Percentiles rank a stretch among this genome's conserved stretches.
Conservation (phyloP, 768 basidiomycete species). For the Rubroboletus pulcherrimus region DNA sequence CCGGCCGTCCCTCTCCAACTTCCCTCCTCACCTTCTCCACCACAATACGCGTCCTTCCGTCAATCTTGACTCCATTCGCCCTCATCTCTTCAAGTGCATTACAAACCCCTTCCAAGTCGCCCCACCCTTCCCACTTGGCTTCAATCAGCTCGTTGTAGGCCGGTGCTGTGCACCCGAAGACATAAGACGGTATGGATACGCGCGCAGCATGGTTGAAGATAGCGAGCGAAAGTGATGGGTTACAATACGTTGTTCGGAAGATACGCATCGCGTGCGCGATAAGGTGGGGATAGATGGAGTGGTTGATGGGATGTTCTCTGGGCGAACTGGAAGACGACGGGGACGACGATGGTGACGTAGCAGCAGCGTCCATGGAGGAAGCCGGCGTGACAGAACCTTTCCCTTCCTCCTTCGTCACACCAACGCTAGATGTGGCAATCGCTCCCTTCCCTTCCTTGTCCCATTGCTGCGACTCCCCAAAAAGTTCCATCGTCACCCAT, state of each 20-base stretch:
- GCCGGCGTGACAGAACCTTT: neutral
- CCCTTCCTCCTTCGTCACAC: neutral
- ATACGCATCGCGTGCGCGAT: slow-evolving; percentile 73
- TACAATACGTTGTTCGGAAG: slow-evolving; percentile 72
- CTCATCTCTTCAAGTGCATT: slow-evolving; percentile 78
- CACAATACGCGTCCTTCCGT: slow-evolving; percentile 56
- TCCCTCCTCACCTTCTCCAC: slow-evolving; percentile 63
- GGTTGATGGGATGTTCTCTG: slow-evolving; percentile 42
- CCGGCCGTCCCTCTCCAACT: slow-evolving; percentile 51
- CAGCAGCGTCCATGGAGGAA: neutral
- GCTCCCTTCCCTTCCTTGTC: slow-evolving; percentile 45
- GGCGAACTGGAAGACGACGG: neutral
- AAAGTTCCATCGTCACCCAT: slow-evolving; percentile 71
- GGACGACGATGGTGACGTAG: neutral
- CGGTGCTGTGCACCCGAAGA: slow-evolving; percentile 83
- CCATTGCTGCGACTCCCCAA: slow-evolving; percentile 52
- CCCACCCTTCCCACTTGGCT: slow-evolving; percentile 81
- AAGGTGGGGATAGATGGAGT: slow-evolving; percentile 68
- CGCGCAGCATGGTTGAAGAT: slow-evolving; percentile 79
- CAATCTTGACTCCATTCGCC: slow-evolving; percentile 68
- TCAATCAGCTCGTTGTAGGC: slow-evolving; percentile 87
- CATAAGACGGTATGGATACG: slow-evolving; percentile 75
- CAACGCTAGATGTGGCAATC: slow-evolving; percentile 22
- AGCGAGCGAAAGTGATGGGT: slow-evolving; percentile 78
- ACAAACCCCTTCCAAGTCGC: slow-evolving; percentile 74